Evolutionary conservation across 2,329 filamentous ascomycete species (phyloP).

Genomic region (Aspergillus puulaauensis): DNA sequence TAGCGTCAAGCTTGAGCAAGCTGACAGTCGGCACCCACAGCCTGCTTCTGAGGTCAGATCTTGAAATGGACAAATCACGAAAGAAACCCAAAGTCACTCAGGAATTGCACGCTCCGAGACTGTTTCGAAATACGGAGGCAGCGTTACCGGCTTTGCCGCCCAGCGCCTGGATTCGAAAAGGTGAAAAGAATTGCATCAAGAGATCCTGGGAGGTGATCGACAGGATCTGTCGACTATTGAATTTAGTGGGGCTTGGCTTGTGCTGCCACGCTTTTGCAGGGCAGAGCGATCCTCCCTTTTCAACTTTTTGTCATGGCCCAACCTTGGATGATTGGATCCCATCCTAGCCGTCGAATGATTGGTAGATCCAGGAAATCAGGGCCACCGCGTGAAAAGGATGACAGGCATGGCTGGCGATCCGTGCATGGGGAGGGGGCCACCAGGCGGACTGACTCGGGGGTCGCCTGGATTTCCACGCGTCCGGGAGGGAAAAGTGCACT

Average conservation of each 20-base stretch:
- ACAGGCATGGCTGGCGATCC: constrained; percentile 20
- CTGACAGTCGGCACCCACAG: background rate
- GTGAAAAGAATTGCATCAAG: constrained; percentile 17
- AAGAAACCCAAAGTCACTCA: background rate
- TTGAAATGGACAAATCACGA: constrained; percentile 9
- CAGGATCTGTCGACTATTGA: constrained; percentile 41
- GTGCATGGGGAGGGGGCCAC: constrained; percentile 4
- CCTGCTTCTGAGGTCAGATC: background rate
- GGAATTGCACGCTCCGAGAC: background rate
- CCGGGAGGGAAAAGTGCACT: background rate
- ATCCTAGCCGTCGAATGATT: constrained; percentile 8
- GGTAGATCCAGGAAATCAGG: constrained; percentile 7
- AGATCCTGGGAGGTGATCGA: constrained; percentile 36
- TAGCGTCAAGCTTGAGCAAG: constrained; percentile 11
- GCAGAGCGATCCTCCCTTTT: constrained; percentile 3
- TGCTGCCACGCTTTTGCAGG: constrained; percentile 18
- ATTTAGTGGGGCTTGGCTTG: constrained; percentile 35
- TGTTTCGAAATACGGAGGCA: background rate
- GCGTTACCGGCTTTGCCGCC: background rate
- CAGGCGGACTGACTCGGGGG: background rate
- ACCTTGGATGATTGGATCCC: constrained; percentile 2
- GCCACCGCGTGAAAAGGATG: constrained; percentile 14
- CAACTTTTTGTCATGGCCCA: constrained; percentile 6
- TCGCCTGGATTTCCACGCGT: constrained; percentile 1
- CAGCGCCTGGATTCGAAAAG: constrained; percentile 1